Evolutionary conservation across 768 basidiomycete genomes (phyloP), one percentile per base, ranked within the genome.

Genomic region (Lyophyllum shimeji): DNA sequence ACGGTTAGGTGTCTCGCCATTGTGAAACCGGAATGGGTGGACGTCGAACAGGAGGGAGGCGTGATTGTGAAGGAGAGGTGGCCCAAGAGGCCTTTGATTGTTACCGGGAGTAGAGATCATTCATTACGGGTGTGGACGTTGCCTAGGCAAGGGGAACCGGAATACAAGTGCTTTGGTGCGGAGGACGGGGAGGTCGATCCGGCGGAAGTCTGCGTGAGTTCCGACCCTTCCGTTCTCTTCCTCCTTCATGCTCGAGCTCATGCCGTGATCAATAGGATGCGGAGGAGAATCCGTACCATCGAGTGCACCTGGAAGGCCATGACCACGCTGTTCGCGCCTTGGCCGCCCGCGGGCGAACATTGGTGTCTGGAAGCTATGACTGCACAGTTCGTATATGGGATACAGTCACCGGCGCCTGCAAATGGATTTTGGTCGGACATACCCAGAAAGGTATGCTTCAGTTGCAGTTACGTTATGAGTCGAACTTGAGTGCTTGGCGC

Each of bases 281-380:
- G 20, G 76, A 77, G 24, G 78, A 81, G 53, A 99, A 99, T 65
- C 97, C 97, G 1, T 98, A 90, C 69, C 95, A 98, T 67, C 80
- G 89, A 52, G 74, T 89, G 43, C 84, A 87, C 61, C 81, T 99
- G 1, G 82, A 87, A 65, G 96, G 97, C 0, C 96, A 99, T 65
- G 89, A 89, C 53, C 88, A 92, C 65, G 94, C 95, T 20, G 93
- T 97, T 20, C 83, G 95, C 53, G 93, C 95, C 6, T 76, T 97
- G n/a, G 93, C 94, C 20, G 92, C 93, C 17, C 80, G 94, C 60
- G 95, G 95, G 8, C 80, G 92, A 40, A 92, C 90, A 0, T 80
- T 97, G 42, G 93, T 98, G 17, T 95, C 94, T 23, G 96, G 96
- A 33, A 96, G 94, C 67, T 98, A 98, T 68, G 96, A 99, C 67